These are phyloP conservation scores for Suhomyces yuchorum DNA, from an alignment of 1,139 yeast genomes.

Conservation along the genomic window DNA sequence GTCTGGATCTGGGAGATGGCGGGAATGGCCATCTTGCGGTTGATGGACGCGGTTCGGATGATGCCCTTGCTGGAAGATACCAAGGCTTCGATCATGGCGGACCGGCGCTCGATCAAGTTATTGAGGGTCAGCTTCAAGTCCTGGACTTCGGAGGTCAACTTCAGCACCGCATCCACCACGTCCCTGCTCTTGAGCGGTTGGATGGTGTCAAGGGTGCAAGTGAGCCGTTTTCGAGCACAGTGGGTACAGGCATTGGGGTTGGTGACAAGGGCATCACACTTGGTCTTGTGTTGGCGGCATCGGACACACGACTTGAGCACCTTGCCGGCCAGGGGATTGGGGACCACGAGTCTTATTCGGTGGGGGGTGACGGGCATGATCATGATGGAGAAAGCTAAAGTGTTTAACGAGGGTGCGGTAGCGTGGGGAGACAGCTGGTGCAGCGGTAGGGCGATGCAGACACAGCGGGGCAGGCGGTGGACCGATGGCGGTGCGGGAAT, in stretches of 20 bases:
- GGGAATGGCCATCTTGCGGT: conserved; percentile 12
- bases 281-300: conserved; percentile 66
- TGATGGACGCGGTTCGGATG: conserved; percentile 10
- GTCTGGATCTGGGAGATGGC: conserved; percentile 30
- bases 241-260: conserved; percentile 60
- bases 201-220: conserved; percentile 51
- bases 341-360: conserved; percentile 27
- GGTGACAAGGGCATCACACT: conserved; percentile 57
- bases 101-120: conserved; percentile 27
- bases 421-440: not conserved
- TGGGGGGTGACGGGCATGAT: conserved; percentile 27
- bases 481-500: not conserved
- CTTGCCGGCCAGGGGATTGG: conserved; percentile 20
- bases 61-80: conserved; percentile 22
- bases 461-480: not conserved
- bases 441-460: not conserved
- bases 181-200: conserved; percentile 31
- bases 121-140: conserved; percentile 32
- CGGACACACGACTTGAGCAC: conserved; percentile 60
- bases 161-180: conserved; percentile 33
- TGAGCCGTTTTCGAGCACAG: conserved; percentile 52
- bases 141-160: conserved; percentile 33
- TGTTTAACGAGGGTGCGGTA: not conserved
- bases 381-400: conserved; percentile 6
- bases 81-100: conserved; percentile 28